Evolutionary conservation across 352 stramenopile species (phyloP), one percentile per base, ranked within the genome.

Genomic region (Globisporangium splendens): DNA sequence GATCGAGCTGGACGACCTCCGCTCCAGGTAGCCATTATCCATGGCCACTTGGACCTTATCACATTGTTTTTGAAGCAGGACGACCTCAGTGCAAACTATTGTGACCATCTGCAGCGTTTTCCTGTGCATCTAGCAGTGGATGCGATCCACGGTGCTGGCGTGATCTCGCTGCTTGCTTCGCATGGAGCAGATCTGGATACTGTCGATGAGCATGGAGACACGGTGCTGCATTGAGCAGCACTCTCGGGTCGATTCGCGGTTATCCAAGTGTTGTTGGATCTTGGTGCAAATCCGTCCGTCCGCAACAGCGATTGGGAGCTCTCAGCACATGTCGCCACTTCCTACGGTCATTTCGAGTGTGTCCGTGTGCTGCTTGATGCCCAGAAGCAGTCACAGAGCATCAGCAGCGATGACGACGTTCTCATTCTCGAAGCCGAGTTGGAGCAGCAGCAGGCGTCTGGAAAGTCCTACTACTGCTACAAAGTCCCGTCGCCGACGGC

Each of bases 251-350:
- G 77, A 20, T 38, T 59, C 13, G 41, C 46, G 0, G 67, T 87
- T 21, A 66, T 72, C 1, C 71, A 73, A 10, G 58, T 70, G 11
- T 49, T 89, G 41, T 46, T 88, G 15, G 39, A 68, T 8, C 65
- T 72, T 4, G 79, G 77, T n/a, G 79, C 77, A 4, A 69, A 89
- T 33, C 61, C 72, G 3, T 72, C 57, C 2, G 54, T 72, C 11
- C 57, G 66, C n/a, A 91, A 89, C 50, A 73, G 63, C 50, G 82
- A 91, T 60, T 83, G 69, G 67, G 77, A 88, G 59, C 70, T 65
- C 0, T 69, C 77, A 5, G 75, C 64, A 1, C 71, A 88, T 35
- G 69, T 91, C 7, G 77, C 79, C 17, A 70, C 72, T 1, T 56
- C 62, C 0, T 69, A 70, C 14, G 63, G 79, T 13, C 75, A 89